Evolutionary conservation across 208 protist genomes (phyloP), one percentile per base, ranked within the genome.

Genomic region (Paratrypanosoma confusum): DNA sequence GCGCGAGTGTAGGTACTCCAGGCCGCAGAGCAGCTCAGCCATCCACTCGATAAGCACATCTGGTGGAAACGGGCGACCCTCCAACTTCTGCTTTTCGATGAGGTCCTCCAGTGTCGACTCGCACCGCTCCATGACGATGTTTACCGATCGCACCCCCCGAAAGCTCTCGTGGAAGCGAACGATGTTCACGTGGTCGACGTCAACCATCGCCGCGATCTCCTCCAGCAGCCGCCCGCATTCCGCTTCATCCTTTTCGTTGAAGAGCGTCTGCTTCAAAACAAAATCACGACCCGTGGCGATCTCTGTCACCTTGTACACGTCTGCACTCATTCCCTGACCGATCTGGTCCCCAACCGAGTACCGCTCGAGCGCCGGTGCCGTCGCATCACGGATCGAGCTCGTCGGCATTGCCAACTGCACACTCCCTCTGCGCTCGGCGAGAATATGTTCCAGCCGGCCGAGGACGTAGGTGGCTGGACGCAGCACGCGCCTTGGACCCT

Each of bases 81-180:
- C 62, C 33, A 70, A 50, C 11, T 68, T 57, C 44, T 93, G 75
- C 5, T 71, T 54, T 26, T 90, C 73, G 39, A 90, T 89, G n/a
- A 97, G 52, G 20, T 87, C 54, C 62, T 91, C 81, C 8, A 95
- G 53, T 13, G 80, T 86, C 25, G 62, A 65, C 41, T 80, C 82
- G 55, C 89, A 95, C 58, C 74, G 73, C 61, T 95, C 89, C 81
- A 95, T 93, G 17, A 86, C 53, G 39, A 95, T 95, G 52, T 84
- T 75, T 8, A 92, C 72, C 13, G 77, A 78, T 29, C 51, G 70
- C 3, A 44, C 55, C 31, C 67, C 60, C 18, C 61, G 59, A 58
- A 90, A 96, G 49, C 81, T 84, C 36, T 87, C 85, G 18, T 69
- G 61, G 42, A 91, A 94, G 32, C 85, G 70, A 5, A 96, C 83